Evolutionary conservation across 2,329 filamentous ascomycete genomes (phyloP).

Genomic region (Alternaria atra): DNA sequence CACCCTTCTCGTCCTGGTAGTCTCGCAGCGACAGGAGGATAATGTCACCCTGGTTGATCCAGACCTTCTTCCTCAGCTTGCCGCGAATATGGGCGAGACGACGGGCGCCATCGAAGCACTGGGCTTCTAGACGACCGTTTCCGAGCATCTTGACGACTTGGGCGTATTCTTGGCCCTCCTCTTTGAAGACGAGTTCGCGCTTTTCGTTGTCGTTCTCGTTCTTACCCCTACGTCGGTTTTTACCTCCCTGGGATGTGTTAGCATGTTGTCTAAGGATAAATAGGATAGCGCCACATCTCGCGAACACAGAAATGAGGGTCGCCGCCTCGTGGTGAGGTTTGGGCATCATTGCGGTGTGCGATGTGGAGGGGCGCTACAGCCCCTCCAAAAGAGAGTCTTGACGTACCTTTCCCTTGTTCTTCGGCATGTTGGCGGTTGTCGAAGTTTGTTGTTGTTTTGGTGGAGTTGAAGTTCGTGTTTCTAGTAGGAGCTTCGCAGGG

Average conservation of each 20-base stretch:
- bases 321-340: conserved; percentile 21
- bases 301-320: neutral
- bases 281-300: neutral
- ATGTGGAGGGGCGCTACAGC: conserved; percentile 28
- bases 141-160: conserved; percentile 96
- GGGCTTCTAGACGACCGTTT: conserved; percentile 90
- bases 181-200: conserved; percentile 98
- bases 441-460: conserved; percentile 16
- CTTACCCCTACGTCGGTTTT: conserved; percentile 98
- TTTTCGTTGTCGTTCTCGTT: conserved; percentile 97
- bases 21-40: conserved; percentile 75
- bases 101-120: conserved; percentile 94
- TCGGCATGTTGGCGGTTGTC: conserved; percentile 75
- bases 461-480: conserved; percentile 7
- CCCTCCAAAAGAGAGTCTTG: conserved; percentile 15
- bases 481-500: conserved; percentile 7
- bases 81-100: conserved; percentile 87
- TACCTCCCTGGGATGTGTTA: conserved; percentile 75
- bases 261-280: neutral
- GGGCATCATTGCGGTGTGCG: conserved; percentile 20
- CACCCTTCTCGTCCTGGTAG: conserved; percentile 93
- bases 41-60: conserved; percentile 96
- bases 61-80: conserved; percentile 98
- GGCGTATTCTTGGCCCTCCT: conserved; percentile 92
- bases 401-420: conserved; percentile 98